A percentile compares a stretch with the other conserved stretches of the same genome.
phyloP scores from a whole-genome alignment of 2,329 filamentous ascomycete genomes.

The Fusarium compactum region DNA sequence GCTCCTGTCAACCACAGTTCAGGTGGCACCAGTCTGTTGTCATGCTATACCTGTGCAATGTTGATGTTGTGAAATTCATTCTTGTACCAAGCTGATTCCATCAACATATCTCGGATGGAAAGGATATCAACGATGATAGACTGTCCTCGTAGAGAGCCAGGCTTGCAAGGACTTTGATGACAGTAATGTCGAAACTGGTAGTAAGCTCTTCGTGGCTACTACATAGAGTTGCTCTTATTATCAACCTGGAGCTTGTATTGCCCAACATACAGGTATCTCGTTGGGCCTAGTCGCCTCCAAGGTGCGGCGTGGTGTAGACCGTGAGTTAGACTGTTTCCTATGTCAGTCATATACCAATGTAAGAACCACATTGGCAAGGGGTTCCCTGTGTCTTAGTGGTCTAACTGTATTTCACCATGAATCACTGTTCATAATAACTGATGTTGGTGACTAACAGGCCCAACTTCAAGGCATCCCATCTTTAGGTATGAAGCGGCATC shows the following conservation, averaged over 20 bases:
- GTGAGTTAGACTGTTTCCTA: not conserved
- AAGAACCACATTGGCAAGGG: not conserved
- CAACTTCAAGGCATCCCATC: not conserved
- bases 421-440: not conserved
- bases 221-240: slow-evolving; percentile 23
- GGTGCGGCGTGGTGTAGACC: not conserved
- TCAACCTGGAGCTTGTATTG: not conserved
- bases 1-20: slow-evolving; percentile 11
- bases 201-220: slow-evolving; percentile 18
- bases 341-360: not conserved
- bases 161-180: slow-evolving; percentile 25
- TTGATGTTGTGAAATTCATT: not conserved
- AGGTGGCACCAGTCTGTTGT: slow-evolving; percentile 16
- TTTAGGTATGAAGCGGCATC: not conserved
- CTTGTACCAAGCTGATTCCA: not conserved
- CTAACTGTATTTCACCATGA: not conserved
- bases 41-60: slow-evolving; percentile 1
- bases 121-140: not conserved
- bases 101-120: not conserved
- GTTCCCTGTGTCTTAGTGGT: not conserved
- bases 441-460: not conserved
- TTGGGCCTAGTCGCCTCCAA: not conserved
- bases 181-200: slow-evolving; percentile 24
- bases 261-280: not conserved
- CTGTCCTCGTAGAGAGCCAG: slow-evolving; percentile 2